These are phyloP conservation scores for Leptographium procerum DNA, from an alignment of 2,329 filamentous ascomycete genomes.

Conservation along the genomic window DNA sequence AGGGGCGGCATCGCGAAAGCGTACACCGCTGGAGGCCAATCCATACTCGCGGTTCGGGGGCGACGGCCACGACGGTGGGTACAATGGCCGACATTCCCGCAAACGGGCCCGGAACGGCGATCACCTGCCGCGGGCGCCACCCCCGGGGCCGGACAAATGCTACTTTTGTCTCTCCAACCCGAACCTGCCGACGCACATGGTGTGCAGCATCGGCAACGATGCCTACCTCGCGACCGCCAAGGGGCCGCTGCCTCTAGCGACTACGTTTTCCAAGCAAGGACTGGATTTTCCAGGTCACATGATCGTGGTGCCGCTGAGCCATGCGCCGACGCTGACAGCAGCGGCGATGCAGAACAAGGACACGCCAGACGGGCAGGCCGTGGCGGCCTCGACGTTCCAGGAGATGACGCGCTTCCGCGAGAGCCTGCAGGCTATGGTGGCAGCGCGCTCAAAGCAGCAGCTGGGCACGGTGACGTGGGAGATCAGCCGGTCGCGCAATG, in stretches of 20 bases:
- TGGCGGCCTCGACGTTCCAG: constrained; percentile 48
- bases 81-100: constrained; percentile 32
- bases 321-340: constrained; percentile 61
- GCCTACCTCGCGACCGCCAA: constrained; percentile 86
- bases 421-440: constrained; percentile 69
- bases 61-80: constrained; percentile 32
- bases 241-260: constrained; percentile 64
- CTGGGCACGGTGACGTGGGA: constrained; percentile 88
- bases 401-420: constrained; percentile 80
- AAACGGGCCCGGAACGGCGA: constrained; percentile 34
- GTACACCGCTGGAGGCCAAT: constrained; percentile 32
- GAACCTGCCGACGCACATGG: constrained; percentile 73
- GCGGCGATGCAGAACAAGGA: constrained; percentile 43
- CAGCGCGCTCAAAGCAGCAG: constrained; percentile 37
- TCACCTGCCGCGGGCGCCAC: constrained; percentile 48
- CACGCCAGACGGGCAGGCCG: constrained; percentile 41
- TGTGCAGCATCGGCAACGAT: constrained; percentile 79
- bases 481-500: constrained; percentile 67
- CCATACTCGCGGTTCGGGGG: constrained; percentile 41
- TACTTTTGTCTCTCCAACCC: constrained; percentile 94
- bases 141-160: constrained; percentile 65
- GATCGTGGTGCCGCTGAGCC: constrained; percentile 79
- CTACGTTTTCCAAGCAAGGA: constrained; percentile 52
- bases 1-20: constrained; percentile 39
- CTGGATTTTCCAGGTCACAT: constrained; percentile 75